These are phyloP conservation scores for Penicillium janthinellum DNA, from an alignment of 2,329 filamentous ascomycete genomes.

Conservation along the genomic window DNA sequence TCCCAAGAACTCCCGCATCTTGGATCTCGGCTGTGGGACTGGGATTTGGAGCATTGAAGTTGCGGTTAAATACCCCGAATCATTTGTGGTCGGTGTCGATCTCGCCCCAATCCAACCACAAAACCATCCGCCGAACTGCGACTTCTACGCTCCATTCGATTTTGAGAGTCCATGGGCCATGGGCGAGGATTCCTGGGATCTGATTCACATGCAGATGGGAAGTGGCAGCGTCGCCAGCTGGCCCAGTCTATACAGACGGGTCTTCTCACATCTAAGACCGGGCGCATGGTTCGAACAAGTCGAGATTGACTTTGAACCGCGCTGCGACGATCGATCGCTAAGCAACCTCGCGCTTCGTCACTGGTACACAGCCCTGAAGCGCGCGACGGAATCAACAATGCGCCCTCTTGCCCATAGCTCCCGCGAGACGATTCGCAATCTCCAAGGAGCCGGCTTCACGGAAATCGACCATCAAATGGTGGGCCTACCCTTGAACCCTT, in stretches of 20 bases:
- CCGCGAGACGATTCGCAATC: conserved; percentile 58
- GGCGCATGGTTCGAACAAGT: conserved; percentile 82
- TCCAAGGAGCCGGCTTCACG: conserved; percentile 74
- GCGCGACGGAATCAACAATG: conserved; percentile 66
- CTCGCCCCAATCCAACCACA: conserved; percentile 63
- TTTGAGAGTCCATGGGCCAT: conserved; percentile 75
- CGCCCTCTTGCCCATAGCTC: conserved; percentile 67
- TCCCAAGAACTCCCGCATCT: conserved; percentile 51
- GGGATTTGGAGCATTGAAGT: conserved; percentile 91
- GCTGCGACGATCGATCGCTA: conserved; percentile 67
- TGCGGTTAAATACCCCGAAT: conserved; percentile 65
- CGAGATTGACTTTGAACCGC: conserved; percentile 81
- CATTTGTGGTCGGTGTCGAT: conserved; percentile 64
- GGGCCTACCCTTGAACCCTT: conserved; percentile 72
- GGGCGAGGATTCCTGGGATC: conserved; percentile 70
- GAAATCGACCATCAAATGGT: conserved; percentile 73
- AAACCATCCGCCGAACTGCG: conserved; percentile 71
- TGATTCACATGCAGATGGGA: conserved; percentile 81
- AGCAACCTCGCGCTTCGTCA: conserved; percentile 57
- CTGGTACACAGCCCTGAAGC: conserved; percentile 71
- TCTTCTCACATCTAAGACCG: conserved; percentile 73
- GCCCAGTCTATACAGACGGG: conserved; percentile 71
- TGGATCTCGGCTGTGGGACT: conserved; percentile 78
- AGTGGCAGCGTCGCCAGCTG: conserved; percentile 77
- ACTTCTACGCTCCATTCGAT: conserved; percentile 69